A percentile compares a stretch with the other conserved stretches of the same genome.
phyloP scores from a whole-genome alignment of 169 alveolate genomes.

The Miamiensis avidus region DNA sequence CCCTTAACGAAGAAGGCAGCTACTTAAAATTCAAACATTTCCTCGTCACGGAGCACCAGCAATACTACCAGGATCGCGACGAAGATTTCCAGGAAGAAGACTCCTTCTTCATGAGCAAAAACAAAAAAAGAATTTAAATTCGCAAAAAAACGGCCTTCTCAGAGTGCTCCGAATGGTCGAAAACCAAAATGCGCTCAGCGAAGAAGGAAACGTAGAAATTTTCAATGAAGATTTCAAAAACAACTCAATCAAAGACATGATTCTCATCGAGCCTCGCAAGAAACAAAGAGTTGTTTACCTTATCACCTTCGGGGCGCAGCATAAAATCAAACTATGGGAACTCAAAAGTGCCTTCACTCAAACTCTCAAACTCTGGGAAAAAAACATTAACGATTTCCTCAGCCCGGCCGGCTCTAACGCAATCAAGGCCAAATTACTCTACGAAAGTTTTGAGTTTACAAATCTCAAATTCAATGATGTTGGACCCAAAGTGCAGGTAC shows the following conservation, averaged over 20 bases:
- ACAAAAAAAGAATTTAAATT: not conserved
- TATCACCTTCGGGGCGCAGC: constrained; percentile 10
- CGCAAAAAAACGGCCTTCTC: not conserved
- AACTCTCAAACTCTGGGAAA: constrained; percentile 23
- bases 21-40: constrained; percentile 24
- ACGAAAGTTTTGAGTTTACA: constrained; percentile 17
- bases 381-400: constrained; percentile 7
- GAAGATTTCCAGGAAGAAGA: constrained; percentile 10
- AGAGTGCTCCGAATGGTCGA: not conserved
- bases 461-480: constrained; percentile 19
- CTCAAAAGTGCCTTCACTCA: constrained; percentile 2
- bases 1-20: constrained; percentile 18
- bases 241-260: constrained; percentile 17
- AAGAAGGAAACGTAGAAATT: not conserved
- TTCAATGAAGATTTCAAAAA: not conserved
- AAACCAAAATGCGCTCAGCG: not conserved
- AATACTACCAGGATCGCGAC: too few species aligned
- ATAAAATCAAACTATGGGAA: constrained; percentile 15
- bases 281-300: constrained; percentile 5
- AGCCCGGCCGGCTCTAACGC: not conserved
- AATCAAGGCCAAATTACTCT: constrained; percentile 10
- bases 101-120: not conserved
- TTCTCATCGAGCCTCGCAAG: constrained; percentile 14
- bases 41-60: not conserved
- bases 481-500: constrained; percentile 5